phyloP scores from a whole-genome alignment of 345 rosid species.

The Raphanus raphanistrum region DNA sequence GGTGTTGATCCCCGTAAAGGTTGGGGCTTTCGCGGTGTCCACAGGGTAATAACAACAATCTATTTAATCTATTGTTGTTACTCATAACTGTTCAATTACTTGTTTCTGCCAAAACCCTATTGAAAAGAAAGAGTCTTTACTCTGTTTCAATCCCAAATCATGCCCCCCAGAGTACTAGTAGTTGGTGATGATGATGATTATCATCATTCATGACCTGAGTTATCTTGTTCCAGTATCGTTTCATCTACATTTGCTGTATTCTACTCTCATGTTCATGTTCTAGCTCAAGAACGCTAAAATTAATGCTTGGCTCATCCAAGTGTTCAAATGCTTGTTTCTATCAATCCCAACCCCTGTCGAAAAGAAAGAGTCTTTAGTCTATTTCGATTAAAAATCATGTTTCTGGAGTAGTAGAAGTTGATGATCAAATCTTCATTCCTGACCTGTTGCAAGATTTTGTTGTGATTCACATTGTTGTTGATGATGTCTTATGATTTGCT shows the following conservation, averaged over 20 bases:
- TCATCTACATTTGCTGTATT: background rate
- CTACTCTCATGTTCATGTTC: no score
- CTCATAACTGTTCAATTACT: background rate
- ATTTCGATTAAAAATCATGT: background rate
- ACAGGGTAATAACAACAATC: conserved; percentile 56
- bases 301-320: background rate
- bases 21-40: conserved; percentile 94
- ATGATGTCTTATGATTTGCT: no score
- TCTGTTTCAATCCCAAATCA: background rate
- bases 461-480: no score
- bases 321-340: no score
- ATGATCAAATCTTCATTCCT: background rate
- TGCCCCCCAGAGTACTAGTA: background rate
- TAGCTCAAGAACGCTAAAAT: no score
- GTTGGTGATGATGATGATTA: background rate
- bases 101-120: background rate
- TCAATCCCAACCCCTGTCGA: no score
- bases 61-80: background rate
- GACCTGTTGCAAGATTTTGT: background rate
- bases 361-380: background rate
- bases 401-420: no score
- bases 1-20: conserved; percentile 90
- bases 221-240: no score
- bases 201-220: no score
- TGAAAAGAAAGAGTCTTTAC: background rate